Evolutionary conservation across 2,329 filamentous ascomycete genomes (phyloP).

Genomic region (Fusarium sp.): DNA sequence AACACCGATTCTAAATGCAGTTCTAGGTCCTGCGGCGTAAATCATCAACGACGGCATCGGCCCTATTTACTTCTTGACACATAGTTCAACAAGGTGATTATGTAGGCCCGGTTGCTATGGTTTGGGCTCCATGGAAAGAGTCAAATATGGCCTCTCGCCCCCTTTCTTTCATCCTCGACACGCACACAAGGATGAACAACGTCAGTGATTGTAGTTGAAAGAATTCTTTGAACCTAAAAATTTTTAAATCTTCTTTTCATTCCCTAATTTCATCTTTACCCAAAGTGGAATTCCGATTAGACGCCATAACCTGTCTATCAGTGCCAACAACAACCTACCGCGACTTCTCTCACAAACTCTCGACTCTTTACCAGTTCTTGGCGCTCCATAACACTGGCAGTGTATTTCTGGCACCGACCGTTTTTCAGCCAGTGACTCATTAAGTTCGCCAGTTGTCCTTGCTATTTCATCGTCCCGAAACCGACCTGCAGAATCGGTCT

Average conservation of each 20-base stretch:
- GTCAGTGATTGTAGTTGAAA: not conserved
- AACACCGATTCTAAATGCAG: not conserved
- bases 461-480: not conserved
- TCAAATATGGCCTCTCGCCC: not conserved
- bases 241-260: not conserved
- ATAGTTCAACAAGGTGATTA: slow-evolving; percentile 1
- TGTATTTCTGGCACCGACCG: not conserved
- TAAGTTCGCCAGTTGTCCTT: not conserved
- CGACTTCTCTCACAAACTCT: not conserved
- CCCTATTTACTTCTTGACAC: not conserved
- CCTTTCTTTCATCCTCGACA: slow-evolving; percentile 18
- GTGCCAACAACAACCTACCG: slow-evolving; percentile 7
- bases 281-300: not conserved
- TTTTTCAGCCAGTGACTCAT: not conserved
- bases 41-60: slow-evolving; percentile 6
- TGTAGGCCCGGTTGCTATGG: not conserved
- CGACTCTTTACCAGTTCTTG: not conserved
- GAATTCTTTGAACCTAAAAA: not conserved
- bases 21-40: not conserved
- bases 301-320: slow-evolving; percentile 8
- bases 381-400: not conserved
- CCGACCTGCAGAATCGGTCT: not conserved
- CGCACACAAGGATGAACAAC: not conserved
- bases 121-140: not conserved
- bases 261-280: not conserved